Evolutionary conservation across 169 alveolate genomes (phyloP), one percentile per base, ranked within the genome.

Genomic region (Plasmodium billcollinsi): DNA sequence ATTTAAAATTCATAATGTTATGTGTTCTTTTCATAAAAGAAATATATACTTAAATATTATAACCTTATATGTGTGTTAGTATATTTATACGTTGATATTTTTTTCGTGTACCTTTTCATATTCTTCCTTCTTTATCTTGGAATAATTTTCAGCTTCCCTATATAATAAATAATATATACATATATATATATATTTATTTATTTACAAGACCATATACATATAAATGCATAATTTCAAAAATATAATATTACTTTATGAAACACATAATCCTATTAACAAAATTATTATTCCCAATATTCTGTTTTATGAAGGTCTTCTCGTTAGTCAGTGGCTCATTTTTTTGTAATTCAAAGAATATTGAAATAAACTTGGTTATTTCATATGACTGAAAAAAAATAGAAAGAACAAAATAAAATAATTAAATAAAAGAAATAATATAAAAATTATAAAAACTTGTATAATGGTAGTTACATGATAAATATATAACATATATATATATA

Each of bases 191-290:
- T 6, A 12, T 18, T 56, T 12, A 56, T 56, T 56, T 56, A 2
- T 56, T 56, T 12, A 18, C 33, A 14, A 56, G 18, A 56, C 8
- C 0, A 39, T 39, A 39, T 39, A 56, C 11, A 2, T 56, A 56
- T 56, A 18, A 12, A 6, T 56, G 7, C 29, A 56, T 14, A 6
- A 12, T 56, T 6, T 56, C 11, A 56, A 18, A 18, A 56, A 56
- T 56, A 52, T 52, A 9, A 52, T 52, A 56, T 83, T 83, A 83
- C 91, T 83, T 83, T 83, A 83, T 83, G 52, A 83, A 83, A 49
- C 91, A 24, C 91, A 83, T 83, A 11, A 83, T 83, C 62, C 91
- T 69, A 61, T 83, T 83, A 33, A 83, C 91, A 69, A 83, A 83
- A 54, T 67, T 54, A 65, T 67, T 69, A 56, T 69, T 69, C 49